A percentile compares a stretch with the other conserved stretches of the same genome.
These are phyloP conservation scores for Rasamsonia emersonii DNA, from an alignment of 2,329 filamentous ascomycete genomes.

Conservation along the genomic window DNA sequence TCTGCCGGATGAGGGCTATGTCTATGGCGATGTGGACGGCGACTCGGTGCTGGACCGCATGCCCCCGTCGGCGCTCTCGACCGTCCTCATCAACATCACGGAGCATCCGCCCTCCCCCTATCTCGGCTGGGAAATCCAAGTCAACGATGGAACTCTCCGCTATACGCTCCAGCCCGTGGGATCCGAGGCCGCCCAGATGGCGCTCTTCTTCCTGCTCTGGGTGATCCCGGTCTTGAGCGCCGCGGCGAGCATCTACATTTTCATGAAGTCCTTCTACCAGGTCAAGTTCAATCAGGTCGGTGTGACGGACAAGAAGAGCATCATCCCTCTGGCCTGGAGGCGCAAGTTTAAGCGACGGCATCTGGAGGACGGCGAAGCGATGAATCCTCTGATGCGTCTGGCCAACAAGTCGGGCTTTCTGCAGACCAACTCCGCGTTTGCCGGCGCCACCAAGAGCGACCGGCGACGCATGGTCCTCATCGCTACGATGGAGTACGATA, in stretches of 20 bases:
- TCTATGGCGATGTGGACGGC: constrained; percentile 54
- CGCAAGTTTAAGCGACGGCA: constrained; percentile 25
- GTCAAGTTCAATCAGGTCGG: constrained; percentile 56
- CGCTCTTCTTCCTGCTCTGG: constrained; percentile 47
- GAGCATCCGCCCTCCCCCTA: constrained; percentile 45
- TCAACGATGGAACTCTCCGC: constrained; percentile 47
- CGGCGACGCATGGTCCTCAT: constrained; percentile 52
- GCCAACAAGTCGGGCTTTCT: constrained; percentile 28
- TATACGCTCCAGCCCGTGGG: constrained; percentile 48
- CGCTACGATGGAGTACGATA: constrained; percentile 65
- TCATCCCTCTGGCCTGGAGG: constrained; percentile 28
- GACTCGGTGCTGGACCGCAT: constrained; percentile 55
- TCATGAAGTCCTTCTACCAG: constrained; percentile 54
- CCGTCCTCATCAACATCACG: constrained; percentile 52
- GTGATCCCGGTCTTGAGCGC: constrained; percentile 46
- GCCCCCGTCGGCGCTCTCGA: constrained; percentile 49
- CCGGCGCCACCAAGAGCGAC: constrained; percentile 17
- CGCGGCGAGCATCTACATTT: constrained; percentile 44
- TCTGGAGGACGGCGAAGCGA: constrained; percentile 18
- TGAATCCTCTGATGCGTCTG: constrained; percentile 26
- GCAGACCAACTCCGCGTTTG: constrained; percentile 27
- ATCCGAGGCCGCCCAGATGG: constrained; percentile 45
- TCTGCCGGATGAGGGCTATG: constrained; percentile 50
- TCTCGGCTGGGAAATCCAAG: constrained; percentile 46
- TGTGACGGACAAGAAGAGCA: constrained; percentile 41